Conservation (phyloP, 768 basidiomycete species). For the Imleria badia region DNA sequence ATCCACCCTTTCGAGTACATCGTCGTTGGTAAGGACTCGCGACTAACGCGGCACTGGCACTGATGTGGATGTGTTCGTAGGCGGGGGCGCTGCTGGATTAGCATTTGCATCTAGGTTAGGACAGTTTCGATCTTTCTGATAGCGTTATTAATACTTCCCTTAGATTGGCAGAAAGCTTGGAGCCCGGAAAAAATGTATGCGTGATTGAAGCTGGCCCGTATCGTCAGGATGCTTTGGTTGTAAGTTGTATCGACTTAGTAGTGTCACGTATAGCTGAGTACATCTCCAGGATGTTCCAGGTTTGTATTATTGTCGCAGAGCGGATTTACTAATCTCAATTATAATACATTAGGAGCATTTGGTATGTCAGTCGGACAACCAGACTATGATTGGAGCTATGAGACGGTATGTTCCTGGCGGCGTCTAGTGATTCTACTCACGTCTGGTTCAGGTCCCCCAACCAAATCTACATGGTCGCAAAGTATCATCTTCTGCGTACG, state of each 20-base stretch:
- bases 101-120: constrained; percentile 17
- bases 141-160: not conserved
- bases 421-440: not conserved
- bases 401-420: constrained; percentile 4
- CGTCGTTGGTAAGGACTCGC: constrained; percentile 7
- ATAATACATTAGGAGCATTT: not conserved
- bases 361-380: not conserved
- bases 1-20: constrained; percentile 11
- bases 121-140: not conserved
- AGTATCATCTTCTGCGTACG: constrained; percentile 6
- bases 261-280: not conserved
- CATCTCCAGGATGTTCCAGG: constrained; percentile 17
- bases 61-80: constrained; percentile 1
- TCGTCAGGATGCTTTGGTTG: constrained; percentile 9
- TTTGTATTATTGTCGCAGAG: not conserved
- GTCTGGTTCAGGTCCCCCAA: constrained; percentile 12
- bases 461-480: not conserved
- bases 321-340: not conserved
- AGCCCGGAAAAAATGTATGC: constrained; percentile 12
- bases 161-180: constrained; percentile 15
- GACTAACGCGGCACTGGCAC: too few relatives aligned
- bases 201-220: constrained; percentile 20
- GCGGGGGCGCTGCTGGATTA: constrained; percentile 19
- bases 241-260: not conserved
- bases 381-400: constrained; percentile 20